phyloP scores from a whole-genome alignment of 306 rosid genomes.

The Trichosanthes truncata region DNA sequence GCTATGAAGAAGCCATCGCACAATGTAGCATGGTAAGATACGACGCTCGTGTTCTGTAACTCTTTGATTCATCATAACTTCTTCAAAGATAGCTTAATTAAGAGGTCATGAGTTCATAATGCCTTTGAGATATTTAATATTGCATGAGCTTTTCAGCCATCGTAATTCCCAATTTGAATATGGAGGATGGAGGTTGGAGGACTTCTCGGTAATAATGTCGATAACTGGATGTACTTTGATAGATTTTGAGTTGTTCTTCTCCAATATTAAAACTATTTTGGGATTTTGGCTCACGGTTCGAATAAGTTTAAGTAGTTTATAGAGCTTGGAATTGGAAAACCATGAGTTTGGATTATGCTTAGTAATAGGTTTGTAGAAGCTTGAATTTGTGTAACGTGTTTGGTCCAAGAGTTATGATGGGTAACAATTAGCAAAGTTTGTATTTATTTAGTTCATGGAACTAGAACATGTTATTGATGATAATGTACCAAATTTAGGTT shows the following conservation, averaged over 20 bases:
- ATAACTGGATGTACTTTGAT: background rate
- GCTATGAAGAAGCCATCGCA: slow-evolving; percentile 76
- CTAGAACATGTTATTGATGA: background rate
- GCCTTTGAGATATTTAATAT: background rate
- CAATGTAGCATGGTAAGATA: slow-evolving; percentile 69
- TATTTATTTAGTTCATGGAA: background rate
- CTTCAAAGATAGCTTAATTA: background rate
- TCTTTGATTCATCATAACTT: background rate
- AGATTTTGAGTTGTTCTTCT: background rate
- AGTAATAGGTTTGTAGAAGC: background rate
- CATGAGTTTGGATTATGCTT: background rate
- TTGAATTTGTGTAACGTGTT: background rate
- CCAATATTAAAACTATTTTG: background rate
- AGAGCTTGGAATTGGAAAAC: background rate
- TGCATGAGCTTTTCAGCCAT: background rate
- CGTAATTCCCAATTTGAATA: no score
- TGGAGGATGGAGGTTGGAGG: background rate
- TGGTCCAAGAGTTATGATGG: background rate
- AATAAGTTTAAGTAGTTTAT: background rate
- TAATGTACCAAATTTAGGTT: background rate
- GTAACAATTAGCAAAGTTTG: background rate
- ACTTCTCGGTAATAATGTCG: background rate
- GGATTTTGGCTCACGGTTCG: background rate
- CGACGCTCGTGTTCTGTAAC: background rate
- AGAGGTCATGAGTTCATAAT: background rate